Evolutionary conservation across 2,329 filamentous ascomycete species (phyloP), one percentile per base, ranked within the genome.

Genomic region (Fusarium stilboides): DNA sequence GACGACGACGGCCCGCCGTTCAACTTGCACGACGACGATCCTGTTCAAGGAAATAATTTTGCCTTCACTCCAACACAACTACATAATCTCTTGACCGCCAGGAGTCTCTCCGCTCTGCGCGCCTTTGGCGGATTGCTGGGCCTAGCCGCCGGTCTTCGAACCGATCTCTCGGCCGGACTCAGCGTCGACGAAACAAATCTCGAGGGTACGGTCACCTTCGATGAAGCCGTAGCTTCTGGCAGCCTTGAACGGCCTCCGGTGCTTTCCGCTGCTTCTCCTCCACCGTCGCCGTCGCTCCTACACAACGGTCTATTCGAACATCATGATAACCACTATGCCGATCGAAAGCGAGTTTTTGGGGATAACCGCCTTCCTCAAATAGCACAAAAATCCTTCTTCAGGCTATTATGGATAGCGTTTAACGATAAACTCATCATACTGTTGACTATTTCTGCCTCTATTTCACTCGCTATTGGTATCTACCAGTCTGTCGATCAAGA

Each of bases 371-470:
- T 77, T 2, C 80, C 75, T 0, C 88, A 88, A 69, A 88, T 88
- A 72, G 92, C 91, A 74, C 83, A 89, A 24, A 94, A 93, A 76
- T 89, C 84, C 39, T 89, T 94, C 52, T 82, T 91, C 63, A 84
- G 90, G 74, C 80, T 94, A 51, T 72, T 80, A 66, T 94, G 92
- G 92, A 91, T 93, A 73, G 91, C 92, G 2, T 93, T 93, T 80
- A 94, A 94, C 75, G 92, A 94, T 79, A 94, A 94, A 74, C 89
- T 94, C 13, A 82, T 94, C 53, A 91, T 94, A 56, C 80, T 94
- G 6, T 83, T 94, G 61, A 91, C 90, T 1, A 83, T 89, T 20
- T 91, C 92, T 9, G 92, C 92, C 2, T 83, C 87, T n/a, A 88
- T 94, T 36, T 94, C 92, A 3, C 83, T 94, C 26, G 89, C 88